These are phyloP conservation scores for Pleurozium schreberi DNA, from an alignment of 225 moss, liverwort and hornwort genomes.

Conservation along the genomic window DNA sequence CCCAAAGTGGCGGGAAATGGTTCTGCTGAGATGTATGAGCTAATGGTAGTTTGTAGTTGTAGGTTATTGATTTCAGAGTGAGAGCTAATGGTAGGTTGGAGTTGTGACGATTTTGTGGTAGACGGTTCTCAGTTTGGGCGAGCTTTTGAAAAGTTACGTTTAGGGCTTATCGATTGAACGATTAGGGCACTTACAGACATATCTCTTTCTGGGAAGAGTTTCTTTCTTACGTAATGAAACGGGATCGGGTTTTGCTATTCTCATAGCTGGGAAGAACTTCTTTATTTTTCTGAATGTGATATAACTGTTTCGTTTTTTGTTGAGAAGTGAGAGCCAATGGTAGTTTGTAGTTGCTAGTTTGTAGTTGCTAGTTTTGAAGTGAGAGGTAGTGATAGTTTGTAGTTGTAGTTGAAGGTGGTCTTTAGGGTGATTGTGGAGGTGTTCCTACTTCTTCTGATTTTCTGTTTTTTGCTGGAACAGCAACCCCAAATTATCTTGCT, in stretches of 20 bases:
- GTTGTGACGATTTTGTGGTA: background rate
- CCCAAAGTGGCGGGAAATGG: background rate
- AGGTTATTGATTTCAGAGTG: too few species aligned
- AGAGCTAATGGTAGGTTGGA: background rate
- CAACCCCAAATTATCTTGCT: constrained; percentile 97
- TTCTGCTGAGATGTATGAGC: background rate
- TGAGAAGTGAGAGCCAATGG: background rate
- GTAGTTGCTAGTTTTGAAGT: background rate
- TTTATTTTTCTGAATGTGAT: background rate
- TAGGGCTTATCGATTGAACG: background rate
- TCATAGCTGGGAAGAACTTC: background rate
- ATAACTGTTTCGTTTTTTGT: background rate
- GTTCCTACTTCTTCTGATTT: background rate
- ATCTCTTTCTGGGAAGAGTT: background rate
- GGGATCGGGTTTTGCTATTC: background rate
- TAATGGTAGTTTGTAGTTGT: background rate
- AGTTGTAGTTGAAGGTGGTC: background rate
- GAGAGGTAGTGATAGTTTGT: background rate
- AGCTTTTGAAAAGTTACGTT: background rate
- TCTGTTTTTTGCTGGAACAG: constrained; percentile 9
- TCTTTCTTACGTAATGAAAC: background rate
- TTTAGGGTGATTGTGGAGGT: background rate
- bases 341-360: background rate
- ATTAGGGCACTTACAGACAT: background rate
- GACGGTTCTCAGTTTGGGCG: background rate